A percentile compares a stretch with the other conserved stretches of the same genome.
phyloP scores from a whole-genome alignment of 208 protist genomes.

The Borovskyia barvae region DNA sequence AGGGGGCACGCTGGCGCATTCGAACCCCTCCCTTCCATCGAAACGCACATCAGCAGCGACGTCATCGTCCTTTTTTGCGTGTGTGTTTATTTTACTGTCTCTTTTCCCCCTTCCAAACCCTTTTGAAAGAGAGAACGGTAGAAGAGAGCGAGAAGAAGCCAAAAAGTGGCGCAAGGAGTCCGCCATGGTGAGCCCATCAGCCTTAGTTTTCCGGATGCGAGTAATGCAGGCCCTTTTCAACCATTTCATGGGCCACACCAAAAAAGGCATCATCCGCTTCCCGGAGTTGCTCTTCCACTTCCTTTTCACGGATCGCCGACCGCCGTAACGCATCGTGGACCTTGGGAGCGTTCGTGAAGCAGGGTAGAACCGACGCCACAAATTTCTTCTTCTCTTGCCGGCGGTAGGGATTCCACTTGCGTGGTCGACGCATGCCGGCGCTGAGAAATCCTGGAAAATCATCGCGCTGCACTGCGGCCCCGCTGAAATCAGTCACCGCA shows the following conservation, averaged over 20 bases:
- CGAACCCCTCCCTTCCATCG: too few relatives aligned
- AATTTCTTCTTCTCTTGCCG: slow-evolving; percentile 15
- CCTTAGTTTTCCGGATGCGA: slow-evolving; percentile 49
- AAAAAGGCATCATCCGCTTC: slow-evolving; percentile 60
- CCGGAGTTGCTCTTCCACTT: slow-evolving; percentile 20
- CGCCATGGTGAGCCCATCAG: not conserved
- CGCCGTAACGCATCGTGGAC: slow-evolving; percentile 35
- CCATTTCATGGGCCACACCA: slow-evolving; percentile 62
- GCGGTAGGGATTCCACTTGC: slow-evolving; percentile 57
- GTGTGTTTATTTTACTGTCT: not conserved
- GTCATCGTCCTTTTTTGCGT: not conserved
- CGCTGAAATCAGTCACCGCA: slow-evolving; percentile 19
- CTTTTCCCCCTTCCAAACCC: not conserved
- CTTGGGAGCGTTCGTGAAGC: slow-evolving; percentile 46
- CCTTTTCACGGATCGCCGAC: slow-evolving; percentile 23
- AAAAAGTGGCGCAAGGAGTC: slow-evolving; percentile 2
- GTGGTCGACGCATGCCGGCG: slow-evolving; percentile 18
- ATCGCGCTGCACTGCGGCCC: slow-evolving; percentile 4
- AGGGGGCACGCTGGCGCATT: too few relatives aligned
- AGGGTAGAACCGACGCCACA: slow-evolving; percentile 37
- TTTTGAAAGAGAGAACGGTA: slow-evolving; percentile 5
- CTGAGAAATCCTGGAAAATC: slow-evolving; percentile 40
- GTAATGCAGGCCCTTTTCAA: slow-evolving; percentile 44
- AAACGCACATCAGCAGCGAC: too few relatives aligned
- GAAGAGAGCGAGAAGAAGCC: too few relatives aligned